Evolutionary conservation across 179 eudicot genomes (phyloP), one percentile per base, ranked within the genome.

Genomic region (Beta lomatogona): DNA sequence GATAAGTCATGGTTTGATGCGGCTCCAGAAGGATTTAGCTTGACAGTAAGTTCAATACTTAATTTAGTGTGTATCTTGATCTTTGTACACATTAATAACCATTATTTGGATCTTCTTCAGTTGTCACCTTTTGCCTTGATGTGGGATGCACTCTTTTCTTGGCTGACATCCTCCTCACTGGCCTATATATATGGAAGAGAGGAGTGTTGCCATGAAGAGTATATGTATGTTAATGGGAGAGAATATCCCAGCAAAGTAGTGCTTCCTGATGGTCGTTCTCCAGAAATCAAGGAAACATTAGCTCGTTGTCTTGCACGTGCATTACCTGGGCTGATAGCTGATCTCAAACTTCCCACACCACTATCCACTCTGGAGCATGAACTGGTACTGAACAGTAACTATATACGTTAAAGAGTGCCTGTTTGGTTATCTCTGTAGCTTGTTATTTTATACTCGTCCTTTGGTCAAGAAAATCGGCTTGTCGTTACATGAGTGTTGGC

Each of bases 101-200:
- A 58, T 50, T 73, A 22, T 50, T 59, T 83, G 66, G 79, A 45
- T 82, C 68, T 83, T 48, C 54, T 91, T 65, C 92, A 96, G 99
- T 82, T 96, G 75, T 96, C 98, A 53, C 90, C 97, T 50, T 96
- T 96, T 87, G 95, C 97, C 81, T 89, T 90, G 77, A 91, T 94
- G 93, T 94, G 92, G 91, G 90, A 86, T 88, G 87, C 97, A 44
- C 91, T 96, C 55, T 94, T 96, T 80, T 86, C 91, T 78, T 96
- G 99, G 98, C 85, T 87, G 78, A 89, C 99, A 14, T 92, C 96
- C 65, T 96, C 98, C 81, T 92, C 98, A 68, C 77, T 94, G 88
- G 98, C 99, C 45, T 96, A 89, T 85, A 91, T 94, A 71, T 96
- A 94, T 87, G 99, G 99, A 59, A 90, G 87, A 66, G 96, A 90